Evolutionary conservation across 805 yeast genomes (phyloP), one percentile per base, ranked within the genome.

Genomic region (Myxozyma geophila): DNA sequence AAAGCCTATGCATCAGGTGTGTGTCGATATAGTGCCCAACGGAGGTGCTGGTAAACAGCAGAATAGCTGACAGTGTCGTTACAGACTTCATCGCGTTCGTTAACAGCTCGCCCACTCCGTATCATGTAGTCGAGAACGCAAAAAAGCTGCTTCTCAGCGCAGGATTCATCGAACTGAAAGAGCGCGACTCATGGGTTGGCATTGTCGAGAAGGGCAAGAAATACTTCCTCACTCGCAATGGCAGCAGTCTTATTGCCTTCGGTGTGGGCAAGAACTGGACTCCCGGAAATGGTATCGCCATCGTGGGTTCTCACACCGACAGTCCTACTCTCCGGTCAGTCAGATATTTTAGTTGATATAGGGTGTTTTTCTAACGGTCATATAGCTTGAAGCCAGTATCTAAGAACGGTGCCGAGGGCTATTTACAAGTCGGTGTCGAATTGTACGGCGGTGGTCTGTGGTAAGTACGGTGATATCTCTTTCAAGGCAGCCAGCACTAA

Each of bases 221-320:
- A 70, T 92, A 91, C 75, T 92, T 82, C 73, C 92, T 92, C 57
- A 92, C 97, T 7, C 83, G 99, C 75, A 95, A 95, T 74, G 89
- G 86, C 23, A 90, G 97, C 1, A 90, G 97, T 0, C 80, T 93
- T 33, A 86, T 93, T 68, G 97, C 97, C 0, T 92, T 93, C 76
- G 83, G 87, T 1, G 87, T 91, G 19, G 97, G 97, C 43, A 82
- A 82, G 1, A 73, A 84, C 54, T 90, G 89, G 85, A 71, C 74
- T 58, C 86, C 89, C 2, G 97, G 96, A 10, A 86, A 87, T 67
- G 93, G 96, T 9, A 81, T 92, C 66, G 85, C 98, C 5, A 87
- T 95, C 58, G 88, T 92, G 41, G 99, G 98, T 17, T 97, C 97
- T 1, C 99, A 93, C 76, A 92, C 98, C 0, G 99, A 93, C 75